Evolutionary conservation across 345 rosid species (phyloP).

Genomic region (Pistacia atlantica): DNA sequence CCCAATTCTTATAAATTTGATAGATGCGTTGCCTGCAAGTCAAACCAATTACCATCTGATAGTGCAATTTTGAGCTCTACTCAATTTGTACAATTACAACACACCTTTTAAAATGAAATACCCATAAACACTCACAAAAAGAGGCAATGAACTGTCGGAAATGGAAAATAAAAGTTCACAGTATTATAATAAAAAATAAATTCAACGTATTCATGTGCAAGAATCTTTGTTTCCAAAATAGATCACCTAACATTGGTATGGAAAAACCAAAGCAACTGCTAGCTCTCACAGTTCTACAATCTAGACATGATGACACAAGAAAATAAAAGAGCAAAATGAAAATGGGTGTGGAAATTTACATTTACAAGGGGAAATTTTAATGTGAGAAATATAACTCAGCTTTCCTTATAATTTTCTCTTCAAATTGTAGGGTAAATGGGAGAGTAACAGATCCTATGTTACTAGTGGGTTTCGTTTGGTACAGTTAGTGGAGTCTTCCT

Average conservation of each 20-base stretch:
- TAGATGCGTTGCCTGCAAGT: background rate
- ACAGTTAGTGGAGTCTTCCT: constrained; percentile 59
- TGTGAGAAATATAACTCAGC: background rate
- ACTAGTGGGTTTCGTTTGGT: constrained; percentile 45
- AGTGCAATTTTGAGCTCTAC: background rate
- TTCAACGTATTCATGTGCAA: background rate
- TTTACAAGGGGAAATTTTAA: background rate
- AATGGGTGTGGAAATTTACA: background rate
- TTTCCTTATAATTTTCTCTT: background rate
- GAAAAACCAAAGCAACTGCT: background rate
- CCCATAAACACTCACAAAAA: background rate
- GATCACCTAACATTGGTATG: background rate
- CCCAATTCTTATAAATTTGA: no score
- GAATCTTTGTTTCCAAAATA: background rate
- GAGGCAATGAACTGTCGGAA: no score
- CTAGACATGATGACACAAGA: background rate
- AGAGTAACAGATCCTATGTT: constrained; percentile 20
- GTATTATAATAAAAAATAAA: background rate
- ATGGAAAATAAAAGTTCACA: background rate
- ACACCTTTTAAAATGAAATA: background rate
- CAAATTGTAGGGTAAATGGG: background rate
- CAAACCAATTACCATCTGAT: background rate
- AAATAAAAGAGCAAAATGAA: background rate
- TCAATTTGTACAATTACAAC: background rate
- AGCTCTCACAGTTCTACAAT: constrained; percentile 14